Evolutionary conservation across 768 basidiomycete species (phyloP).

Genomic region (Naematelia encephala): DNA sequence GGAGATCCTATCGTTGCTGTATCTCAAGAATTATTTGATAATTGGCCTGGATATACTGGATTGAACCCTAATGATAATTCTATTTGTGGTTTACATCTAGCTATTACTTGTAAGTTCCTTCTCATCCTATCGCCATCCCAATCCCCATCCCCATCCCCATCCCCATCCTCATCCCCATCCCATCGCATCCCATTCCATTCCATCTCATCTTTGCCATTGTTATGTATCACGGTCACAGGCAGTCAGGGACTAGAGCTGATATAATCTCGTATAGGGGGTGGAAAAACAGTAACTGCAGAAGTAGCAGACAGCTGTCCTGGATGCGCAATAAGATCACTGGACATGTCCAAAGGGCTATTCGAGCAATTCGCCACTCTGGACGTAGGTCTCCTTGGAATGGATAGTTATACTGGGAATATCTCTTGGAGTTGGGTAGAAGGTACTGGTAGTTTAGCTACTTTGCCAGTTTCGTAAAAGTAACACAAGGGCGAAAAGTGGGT

Average conservation of each 20-base stretch:
- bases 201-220: neutral
- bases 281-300: constrained; percentile 26
- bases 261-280: constrained; percentile 16
- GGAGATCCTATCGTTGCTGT: constrained; percentile 38
- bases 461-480: constrained; percentile 10
- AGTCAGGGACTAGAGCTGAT: neutral
- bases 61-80: constrained; percentile 42
- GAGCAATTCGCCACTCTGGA: constrained; percentile 29
- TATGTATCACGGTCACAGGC: neutral
- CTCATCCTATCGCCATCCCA: neutral
- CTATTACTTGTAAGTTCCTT: constrained; percentile 31
- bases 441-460: constrained; percentile 13
- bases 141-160: neutral
- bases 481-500: neutral
- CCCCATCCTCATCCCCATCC: neutral
- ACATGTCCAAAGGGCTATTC: constrained; percentile 36
- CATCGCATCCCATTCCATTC: neutral
- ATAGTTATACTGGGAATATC: constrained; percentile 29
- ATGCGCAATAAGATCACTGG: constrained; percentile 37
- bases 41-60: constrained; percentile 39
- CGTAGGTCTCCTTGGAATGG: constrained; percentile 24
- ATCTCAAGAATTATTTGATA: constrained; percentile 30
- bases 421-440: constrained; percentile 30
- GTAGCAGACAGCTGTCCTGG: constrained; percentile 39
- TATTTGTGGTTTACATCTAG: constrained; percentile 36